phyloP scores from a whole-genome alignment of 768 basidiomycete genomes.

The Pleurotus platypus region DNA sequence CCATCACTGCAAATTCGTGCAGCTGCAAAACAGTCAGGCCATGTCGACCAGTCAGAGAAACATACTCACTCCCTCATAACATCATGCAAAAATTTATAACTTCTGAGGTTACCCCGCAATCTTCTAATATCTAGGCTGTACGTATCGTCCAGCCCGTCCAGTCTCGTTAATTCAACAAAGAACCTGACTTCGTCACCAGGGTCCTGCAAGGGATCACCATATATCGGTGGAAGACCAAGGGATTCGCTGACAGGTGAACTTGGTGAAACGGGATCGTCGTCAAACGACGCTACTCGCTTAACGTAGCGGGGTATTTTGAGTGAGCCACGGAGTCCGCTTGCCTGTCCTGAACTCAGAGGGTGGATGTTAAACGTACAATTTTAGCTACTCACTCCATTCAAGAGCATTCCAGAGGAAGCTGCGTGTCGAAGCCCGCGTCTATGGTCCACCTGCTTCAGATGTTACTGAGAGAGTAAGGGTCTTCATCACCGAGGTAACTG shows the following conservation, averaged over 20 bases:
- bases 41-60: background rate
- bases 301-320: conserved; percentile 63
- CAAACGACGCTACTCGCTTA: conserved; percentile 41
- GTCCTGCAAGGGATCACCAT: too few species aligned
- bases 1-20: conserved; percentile 41
- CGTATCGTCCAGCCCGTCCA: conserved; percentile 87
- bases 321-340: conserved; percentile 43
- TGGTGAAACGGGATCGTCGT: conserved; percentile 40
- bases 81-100: conserved; percentile 92
- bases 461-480: background rate
- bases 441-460: conserved; percentile 57
- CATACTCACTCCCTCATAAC: conserved; percentile 74
- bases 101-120: conserved; percentile 87
- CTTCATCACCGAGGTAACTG: conserved; percentile 28
- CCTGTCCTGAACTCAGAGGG: conserved; percentile 71
- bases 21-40: conserved; percentile 25
- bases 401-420: conserved; percentile 74
- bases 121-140: conserved; percentile 91
- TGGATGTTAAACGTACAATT: too few species aligned
- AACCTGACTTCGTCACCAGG: conserved; percentile 94
- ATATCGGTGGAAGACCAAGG: conserved; percentile 8
- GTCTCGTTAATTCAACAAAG: conserved; percentile 87
- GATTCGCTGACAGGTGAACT: conserved; percentile 6
- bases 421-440: conserved; percentile 83
- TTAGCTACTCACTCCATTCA: conserved; percentile 47